Base-by-base conservation (phyloP, 164 flowering plant genomes). In the Malania oleifera region DNA sequence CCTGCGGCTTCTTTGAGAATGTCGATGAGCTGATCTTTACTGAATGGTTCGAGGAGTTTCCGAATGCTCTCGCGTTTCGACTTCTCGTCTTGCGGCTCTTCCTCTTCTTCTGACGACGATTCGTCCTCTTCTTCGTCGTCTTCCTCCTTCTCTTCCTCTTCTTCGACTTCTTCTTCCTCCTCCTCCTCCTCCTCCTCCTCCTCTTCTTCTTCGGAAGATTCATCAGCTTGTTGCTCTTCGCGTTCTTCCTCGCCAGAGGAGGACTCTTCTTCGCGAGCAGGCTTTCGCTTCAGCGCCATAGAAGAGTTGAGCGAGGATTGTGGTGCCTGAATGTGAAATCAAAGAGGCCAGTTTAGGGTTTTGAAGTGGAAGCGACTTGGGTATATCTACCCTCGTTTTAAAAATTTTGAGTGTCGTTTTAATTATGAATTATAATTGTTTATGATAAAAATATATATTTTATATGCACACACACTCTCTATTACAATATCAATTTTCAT, bases 1-100 rank as follows among this genome's bases (percentile, higher is more conserved):
- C 20, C 19, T 1, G 72, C 71, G 1, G 77, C 81, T 41, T 66
- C 57, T 27, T 63, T 67, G 51, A 79, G 52, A 23, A 77, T 52
- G 17, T 62, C 68, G 18, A 76, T 43, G 1, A 79, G 57, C 66
- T 74, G 76, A 31, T 79, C 83, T 52, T 74, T 79, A 19, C 66
- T 59, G 15, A 76, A 76, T 10, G 78, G 78, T 29, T 76, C 67
- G 0, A 79, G 63, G 13, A 79, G 74, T 39, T 61, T 65, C 20
- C 61, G 20, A 1, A 79, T 22, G 6, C 52, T 13, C 25, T 74
- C 78, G 15, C 63, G 59, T 52, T 45, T 53, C 22, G 59, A 54
- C 3, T 10, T 40, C 19, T 61, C 58, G 56, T 52, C 65, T 7
- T 50, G 53, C 3, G 28, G 29, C 4, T 50, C 53, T 25, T 50